A percentile compares a stretch with the other conserved stretches of the same genome.
Conservation (phyloP, 768 basidiomycete species). For the Amanita molliuscula region DNA sequence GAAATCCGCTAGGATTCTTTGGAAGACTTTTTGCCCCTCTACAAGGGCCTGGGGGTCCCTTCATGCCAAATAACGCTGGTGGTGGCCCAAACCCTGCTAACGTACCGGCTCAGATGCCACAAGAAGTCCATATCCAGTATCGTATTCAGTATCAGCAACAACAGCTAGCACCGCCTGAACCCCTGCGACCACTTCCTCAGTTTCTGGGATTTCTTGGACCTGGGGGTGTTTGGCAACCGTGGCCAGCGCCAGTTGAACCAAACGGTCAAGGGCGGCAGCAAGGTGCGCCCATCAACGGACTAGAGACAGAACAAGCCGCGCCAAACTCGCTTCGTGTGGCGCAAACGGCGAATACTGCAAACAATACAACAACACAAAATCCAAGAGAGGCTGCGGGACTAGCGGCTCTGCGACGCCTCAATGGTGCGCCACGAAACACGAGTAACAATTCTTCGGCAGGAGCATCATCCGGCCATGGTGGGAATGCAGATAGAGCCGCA, state of each 20-base stretch:
- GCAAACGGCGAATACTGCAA: background rate
- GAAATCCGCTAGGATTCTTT: constrained; percentile 41
- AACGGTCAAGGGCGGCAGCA: constrained; percentile 2
- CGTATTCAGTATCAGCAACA: constrained; percentile 45
- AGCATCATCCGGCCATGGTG: background rate
- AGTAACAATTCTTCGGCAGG: background rate
- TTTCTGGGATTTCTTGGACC: constrained; percentile 58
- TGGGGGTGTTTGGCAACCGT: constrained; percentile 54
- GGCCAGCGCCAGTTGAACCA: constrained; percentile 31
- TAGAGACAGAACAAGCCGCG: background rate
- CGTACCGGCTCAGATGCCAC: constrained; percentile 27
- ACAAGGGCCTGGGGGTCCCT: constrained; percentile 14
- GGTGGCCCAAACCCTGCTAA: constrained; percentile 17
- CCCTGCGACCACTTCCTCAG: constrained; percentile 37
- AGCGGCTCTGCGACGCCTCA: constrained; percentile 52
- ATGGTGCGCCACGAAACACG: constrained; percentile 6
- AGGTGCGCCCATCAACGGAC: background rate
- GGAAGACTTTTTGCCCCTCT: constrained; percentile 48
- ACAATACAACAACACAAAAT: constrained; percentile 9
- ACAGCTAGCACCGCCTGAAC: constrained; percentile 17
- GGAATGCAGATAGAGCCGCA: background rate
- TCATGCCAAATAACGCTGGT: background rate
- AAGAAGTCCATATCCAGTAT: constrained; percentile 50
- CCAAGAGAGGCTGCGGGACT: constrained; percentile 46
- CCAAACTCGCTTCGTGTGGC: constrained; percentile 7